Percentiles rank a stretch among this genome's conserved stretches.
These are phyloP conservation scores for Daldinia decipiens DNA, from an alignment of 495 filamentous ascomycete genomes.

Conservation along the genomic window DNA sequence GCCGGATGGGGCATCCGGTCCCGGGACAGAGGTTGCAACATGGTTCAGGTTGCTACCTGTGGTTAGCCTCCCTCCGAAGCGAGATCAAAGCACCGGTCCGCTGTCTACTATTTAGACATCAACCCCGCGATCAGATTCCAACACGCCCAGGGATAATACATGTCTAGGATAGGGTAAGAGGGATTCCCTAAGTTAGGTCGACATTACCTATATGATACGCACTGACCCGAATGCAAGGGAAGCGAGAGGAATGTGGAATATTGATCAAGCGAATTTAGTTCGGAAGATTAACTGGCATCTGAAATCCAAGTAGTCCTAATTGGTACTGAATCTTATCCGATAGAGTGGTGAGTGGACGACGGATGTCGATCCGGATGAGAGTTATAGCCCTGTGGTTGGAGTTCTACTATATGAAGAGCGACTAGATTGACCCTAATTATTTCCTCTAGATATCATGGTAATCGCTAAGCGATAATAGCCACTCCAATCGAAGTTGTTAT, in stretches of 20 bases:
- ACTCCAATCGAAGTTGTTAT: background rate
- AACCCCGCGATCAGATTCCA: background rate
- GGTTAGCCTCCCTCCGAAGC: background rate
- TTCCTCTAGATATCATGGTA: background rate
- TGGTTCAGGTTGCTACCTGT: conserved; percentile 14
- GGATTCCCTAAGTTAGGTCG: background rate
- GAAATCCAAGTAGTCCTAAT: background rate
- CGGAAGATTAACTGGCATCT: background rate
- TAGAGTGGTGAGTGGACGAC: conserved; percentile 4
- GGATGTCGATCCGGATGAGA: conserved; percentile 2
- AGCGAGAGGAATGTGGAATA: too few species aligned
- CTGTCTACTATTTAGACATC: background rate
- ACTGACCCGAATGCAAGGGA: conserved; percentile 4
- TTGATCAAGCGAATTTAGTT: background rate
- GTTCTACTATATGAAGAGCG: background rate
- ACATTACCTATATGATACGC: background rate
- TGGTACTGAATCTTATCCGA: conserved; percentile 6
- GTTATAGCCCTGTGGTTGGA: background rate
- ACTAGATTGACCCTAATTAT: too few species aligned
- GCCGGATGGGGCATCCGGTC: background rate
- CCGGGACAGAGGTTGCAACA: background rate
- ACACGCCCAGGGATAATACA: background rate
- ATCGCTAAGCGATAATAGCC: background rate
- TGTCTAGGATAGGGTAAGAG: background rate
- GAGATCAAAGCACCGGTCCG: background rate